Evolutionary conservation across 75 land plant species (phyloP).

Genomic region (Cryptomeria japonica): DNA sequence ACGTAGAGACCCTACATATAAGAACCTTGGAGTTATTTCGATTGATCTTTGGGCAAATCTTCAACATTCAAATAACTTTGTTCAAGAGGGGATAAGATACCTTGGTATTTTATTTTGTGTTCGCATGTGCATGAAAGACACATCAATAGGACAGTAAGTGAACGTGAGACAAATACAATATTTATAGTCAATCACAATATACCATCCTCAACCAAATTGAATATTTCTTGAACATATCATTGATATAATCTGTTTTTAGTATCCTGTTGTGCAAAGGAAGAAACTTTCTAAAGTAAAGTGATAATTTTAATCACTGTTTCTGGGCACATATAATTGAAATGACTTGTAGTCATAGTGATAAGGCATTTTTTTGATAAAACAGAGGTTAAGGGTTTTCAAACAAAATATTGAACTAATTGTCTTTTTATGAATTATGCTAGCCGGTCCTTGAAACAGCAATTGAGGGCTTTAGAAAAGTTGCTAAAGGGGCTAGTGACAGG

Average conservation of each 20-base stretch:
- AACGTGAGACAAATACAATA: not conserved
- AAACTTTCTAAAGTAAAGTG: not conserved
- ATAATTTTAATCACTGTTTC: too few relatives aligned
- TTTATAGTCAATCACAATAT: not conserved
- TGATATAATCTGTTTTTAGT: not conserved
- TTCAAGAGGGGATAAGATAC: too few relatives aligned
- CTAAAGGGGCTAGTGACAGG: not conserved
- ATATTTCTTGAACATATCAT: not conserved
- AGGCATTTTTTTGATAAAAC: not conserved
- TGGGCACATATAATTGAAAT: not conserved
- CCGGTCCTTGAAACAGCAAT: not conserved
- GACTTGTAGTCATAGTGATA: not conserved
- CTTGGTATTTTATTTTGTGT: too few relatives aligned
- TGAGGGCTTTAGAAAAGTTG: not conserved
- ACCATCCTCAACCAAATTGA: not conserved
- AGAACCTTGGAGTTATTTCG: too few relatives aligned
- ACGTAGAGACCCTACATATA: too few relatives aligned
- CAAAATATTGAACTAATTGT: not conserved
- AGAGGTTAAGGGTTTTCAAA: not conserved
- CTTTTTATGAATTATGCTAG: not conserved
- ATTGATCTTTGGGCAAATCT: too few relatives aligned
- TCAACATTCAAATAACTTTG: too few relatives aligned
- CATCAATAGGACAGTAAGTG: not conserved
- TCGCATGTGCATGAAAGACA: too few relatives aligned
- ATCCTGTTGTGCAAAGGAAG: not conserved